These are phyloP conservation scores for Aphanocladium album DNA, from an alignment of 2,329 filamentous ascomycete species.

Conservation along the genomic window DNA sequence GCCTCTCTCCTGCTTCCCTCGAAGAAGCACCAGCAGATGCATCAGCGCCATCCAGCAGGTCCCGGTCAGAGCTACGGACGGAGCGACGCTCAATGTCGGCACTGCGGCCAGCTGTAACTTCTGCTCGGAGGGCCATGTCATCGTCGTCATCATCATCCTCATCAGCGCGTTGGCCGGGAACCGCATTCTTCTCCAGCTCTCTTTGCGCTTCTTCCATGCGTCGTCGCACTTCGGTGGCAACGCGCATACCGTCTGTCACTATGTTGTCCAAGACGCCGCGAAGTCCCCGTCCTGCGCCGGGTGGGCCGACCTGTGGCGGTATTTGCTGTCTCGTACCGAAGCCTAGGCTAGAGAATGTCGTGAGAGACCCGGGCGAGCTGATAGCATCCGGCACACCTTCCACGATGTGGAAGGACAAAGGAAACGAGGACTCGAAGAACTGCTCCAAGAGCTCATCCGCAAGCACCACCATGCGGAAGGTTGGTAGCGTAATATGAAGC, in stretches of 20 bases:
- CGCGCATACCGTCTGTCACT: constrained; percentile 93
- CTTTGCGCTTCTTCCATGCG: constrained; percentile 94
- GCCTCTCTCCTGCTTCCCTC: constrained; percentile 22
- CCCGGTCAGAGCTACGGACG: constrained; percentile 62
- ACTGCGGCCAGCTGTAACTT: constrained; percentile 27
- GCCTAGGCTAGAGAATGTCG: constrained; percentile 74
- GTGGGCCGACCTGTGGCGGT: constrained; percentile 36
- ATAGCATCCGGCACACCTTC: constrained; percentile 47
- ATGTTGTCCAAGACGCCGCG: constrained; percentile 95
- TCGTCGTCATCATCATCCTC: constrained; percentile 68
- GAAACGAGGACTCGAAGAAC: constrained; percentile 96
- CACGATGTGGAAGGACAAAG: constrained; percentile 83
- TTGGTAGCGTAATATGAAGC: constrained; percentile 91
- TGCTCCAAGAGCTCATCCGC: constrained; percentile 93
- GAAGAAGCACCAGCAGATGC: constrained; percentile 54
- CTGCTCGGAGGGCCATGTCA: constrained; percentile 33
- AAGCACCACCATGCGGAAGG: constrained; percentile 97
- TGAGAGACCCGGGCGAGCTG: constrained; percentile 53
- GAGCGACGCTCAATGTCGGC: constrained; percentile 58
- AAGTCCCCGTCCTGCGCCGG: constrained; percentile 63
- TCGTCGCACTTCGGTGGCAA: constrained; percentile 84
- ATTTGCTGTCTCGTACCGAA: constrained; percentile 39
- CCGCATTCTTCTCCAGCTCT: constrained; percentile 73
- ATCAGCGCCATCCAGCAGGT: constrained; percentile 69
- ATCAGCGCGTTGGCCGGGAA: constrained; percentile 59